These are phyloP conservation scores for Saturnispora dispora DNA, from an alignment of 805 yeast genomes.

Conservation along the genomic window DNA sequence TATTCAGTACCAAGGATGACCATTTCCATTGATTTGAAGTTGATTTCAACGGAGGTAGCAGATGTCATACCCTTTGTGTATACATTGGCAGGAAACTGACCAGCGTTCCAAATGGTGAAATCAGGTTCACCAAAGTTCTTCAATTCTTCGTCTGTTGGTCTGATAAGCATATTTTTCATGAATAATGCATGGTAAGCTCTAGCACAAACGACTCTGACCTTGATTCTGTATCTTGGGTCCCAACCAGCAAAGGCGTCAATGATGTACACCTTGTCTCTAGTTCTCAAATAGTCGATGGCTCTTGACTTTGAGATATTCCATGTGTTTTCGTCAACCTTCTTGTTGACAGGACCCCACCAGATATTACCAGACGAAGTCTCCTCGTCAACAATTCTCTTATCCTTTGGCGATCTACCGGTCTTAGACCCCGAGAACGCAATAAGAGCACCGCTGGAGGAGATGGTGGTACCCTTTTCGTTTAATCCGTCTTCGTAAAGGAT, in stretches of 20 bases:
- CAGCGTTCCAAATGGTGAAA: conserved; percentile 96
- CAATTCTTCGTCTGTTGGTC: conserved; percentile 87
- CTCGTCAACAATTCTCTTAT: conserved; percentile 95
- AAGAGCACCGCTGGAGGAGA: conserved; percentile 87
- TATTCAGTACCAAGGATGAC: conserved; percentile 96
- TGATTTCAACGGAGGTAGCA: conserved; percentile 88
- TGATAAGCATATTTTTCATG: conserved; percentile 96
- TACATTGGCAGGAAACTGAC: conserved; percentile 96
- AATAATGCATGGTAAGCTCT: conserved; percentile 97
- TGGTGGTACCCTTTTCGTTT: conserved; percentile 81
- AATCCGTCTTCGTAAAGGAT: conserved; percentile 91
- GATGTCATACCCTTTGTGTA: conserved; percentile 98
- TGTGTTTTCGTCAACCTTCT: conserved; percentile 85
- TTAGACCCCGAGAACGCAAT: conserved; percentile 93
- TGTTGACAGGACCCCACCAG: conserved; percentile 99
- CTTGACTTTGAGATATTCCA: conserved; percentile 95
- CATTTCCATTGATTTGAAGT: conserved; percentile 98
- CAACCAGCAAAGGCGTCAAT: conserved; percentile 98
- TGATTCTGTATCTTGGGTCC: conserved; percentile 96
- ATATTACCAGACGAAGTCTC: conserved; percentile 70
- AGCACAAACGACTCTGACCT: conserved; percentile 93
- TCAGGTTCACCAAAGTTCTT: conserved; percentile 92
- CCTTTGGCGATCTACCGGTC: conserved; percentile 98
- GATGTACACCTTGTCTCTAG: conserved; percentile 87
- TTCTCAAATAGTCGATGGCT: conserved; percentile 93